Base-by-base conservation (phyloP, 805 yeast species). In the Lipomyces spencermartinsiae region DNA sequence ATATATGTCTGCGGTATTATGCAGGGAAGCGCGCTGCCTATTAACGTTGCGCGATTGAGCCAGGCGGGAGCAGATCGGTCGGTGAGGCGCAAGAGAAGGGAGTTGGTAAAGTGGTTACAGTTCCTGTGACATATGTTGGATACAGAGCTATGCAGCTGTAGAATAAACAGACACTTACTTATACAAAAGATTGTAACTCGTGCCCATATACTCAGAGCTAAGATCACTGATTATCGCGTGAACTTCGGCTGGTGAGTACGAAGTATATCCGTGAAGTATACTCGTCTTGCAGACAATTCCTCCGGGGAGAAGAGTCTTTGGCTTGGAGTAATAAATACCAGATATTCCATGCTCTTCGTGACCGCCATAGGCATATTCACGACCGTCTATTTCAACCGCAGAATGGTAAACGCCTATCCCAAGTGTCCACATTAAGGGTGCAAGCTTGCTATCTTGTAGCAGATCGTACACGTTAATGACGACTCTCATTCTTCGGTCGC, bases 391-490 rank as follows among this genome's bases (percentile, higher is more conserved):
- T 37, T 71, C 73, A 34, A 71, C 73, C 16, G 71, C 73, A 12
- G 73, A 70, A 55, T 69, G 73, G 22, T 68, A 68, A 22, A 71
- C 71, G 35, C 72, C 73, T n/a, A 71, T 46, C 25, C 73, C 73
- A 31, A 70, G 35, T 16, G 64, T 58, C 73, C 73, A 71, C 37
- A 67, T 56, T 22, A 64, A 46, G 25, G 67, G 66, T 7, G 73
- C 69, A 33, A 71, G 35, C 56, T 58, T 67, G 67, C 66, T 66
- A 22, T 65, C 68, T 49, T 71, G 71, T 16, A 70, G 62, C 61
- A 71, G 53, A 54, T 71, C 73, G 54, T 71, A 71, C 29, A 71
- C 73, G 39, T 71, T 71, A 49, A 71, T 71, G 31, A 58, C 34
- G 31, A 69, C 71, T 6, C 62, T 39, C 46, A 58, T 9, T 29